Evolutionary conservation across 305 asterid genomes (phyloP), one percentile per base, ranked within the genome.

Genomic region (Nicotiana rustica): DNA sequence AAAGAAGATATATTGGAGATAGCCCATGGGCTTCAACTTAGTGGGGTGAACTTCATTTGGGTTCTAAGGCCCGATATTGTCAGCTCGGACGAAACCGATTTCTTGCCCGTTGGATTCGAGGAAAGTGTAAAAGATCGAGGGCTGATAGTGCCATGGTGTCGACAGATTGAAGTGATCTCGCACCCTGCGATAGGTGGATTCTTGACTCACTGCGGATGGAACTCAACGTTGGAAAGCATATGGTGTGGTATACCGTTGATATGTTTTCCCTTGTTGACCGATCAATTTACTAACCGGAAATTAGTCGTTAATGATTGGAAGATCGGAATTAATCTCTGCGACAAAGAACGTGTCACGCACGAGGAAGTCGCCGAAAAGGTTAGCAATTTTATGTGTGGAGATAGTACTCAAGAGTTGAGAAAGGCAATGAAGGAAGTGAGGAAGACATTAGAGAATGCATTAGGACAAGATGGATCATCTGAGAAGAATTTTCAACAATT

Each of bases 191-290:
- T 93, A 1, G 97, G 98, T 1, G 97, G 96, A 8, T 95, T 95
- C 70, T 6, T 95, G 64, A 89, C 97, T 44, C 99, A 95, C 3
- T 92, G 95, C 35, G 97, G 99, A 33, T 95, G 99, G 98, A 95
- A 95, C 67, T 95, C 99, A 49, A 89, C 89, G 0, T 56, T 95
- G 77, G 99, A 94, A 29, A 95, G 98, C 17, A 90, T 94, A 60
- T 92, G 92, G 92, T 91, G 92, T 44, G 85, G 90, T 2, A 90
- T 91, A 14, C 97, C 99, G 0, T 62, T 94, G 60, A 83, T 95
- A 4, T 94, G 99, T 57, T 89, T 82, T 55, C 99, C 99, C 1
- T 64, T 94, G 79, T 83, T 90, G 29, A 91, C 94, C 0, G 98
- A 96, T 71, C 97, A 96, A 71, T 90, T 91, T 17, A 90, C 97